Percentiles rank a stretch among this genome's conserved stretches.
Conservation (phyloP, 176 grass and related monocot species). For the Lolium multiflorum region DNA sequence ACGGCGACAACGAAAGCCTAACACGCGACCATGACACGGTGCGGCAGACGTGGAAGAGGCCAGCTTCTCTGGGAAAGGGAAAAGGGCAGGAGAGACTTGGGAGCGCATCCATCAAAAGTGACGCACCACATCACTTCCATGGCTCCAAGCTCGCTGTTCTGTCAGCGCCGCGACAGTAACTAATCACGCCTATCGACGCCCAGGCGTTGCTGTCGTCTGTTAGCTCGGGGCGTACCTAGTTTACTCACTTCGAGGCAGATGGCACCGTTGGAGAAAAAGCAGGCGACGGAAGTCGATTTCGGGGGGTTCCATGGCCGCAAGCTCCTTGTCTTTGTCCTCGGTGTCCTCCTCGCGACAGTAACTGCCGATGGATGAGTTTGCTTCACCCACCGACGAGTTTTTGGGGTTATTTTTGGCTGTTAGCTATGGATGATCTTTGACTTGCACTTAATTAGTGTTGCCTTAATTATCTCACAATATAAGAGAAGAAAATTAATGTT, state of each 20-base stretch:
- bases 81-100: neutral
- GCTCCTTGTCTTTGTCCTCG: neutral
- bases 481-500: too few species aligned
- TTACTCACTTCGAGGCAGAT: slow-evolving; percentile 14
- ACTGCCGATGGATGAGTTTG: neutral
- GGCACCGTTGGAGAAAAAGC: neutral
- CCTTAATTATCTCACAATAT: too few species aligned
- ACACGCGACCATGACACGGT: neutral
- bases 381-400: neutral
- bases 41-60: neutral
- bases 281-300: neutral
- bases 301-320: neutral
- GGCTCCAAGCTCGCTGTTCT: neutral
- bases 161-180: neutral
- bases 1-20: slow-evolving; percentile 32
- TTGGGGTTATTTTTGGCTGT: neutral
- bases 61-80: neutral
- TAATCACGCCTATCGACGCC: neutral
- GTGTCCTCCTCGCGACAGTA: neutral
- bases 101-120: neutral
- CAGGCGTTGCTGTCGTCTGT: neutral
- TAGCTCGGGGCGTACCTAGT: neutral
- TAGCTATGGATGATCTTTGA: neutral
- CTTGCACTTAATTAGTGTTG: too few species aligned
- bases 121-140: neutral